Conservation (phyloP, 208 protist genomes). For the Trypanosoma brucei region DNA sequence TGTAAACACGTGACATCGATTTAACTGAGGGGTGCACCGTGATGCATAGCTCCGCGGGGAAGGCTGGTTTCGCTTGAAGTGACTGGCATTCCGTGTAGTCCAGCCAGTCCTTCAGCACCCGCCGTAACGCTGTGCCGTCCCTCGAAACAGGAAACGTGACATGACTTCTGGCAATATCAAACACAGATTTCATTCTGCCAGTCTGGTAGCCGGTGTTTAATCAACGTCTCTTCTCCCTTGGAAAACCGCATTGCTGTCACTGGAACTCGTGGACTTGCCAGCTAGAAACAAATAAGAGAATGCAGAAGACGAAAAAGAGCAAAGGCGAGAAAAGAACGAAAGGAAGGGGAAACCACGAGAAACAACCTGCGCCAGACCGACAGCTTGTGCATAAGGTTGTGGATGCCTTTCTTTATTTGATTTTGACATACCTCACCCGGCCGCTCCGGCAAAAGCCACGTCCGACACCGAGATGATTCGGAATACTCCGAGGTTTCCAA, state of each 20-base stretch:
- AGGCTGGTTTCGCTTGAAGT: conserved; percentile 53
- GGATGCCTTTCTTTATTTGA: too few species aligned
- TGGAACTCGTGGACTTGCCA: neutral
- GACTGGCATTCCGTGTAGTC: conserved; percentile 44
- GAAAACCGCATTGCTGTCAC: neutral
- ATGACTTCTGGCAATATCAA: conserved; percentile 61
- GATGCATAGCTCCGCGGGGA: conserved; percentile 49
- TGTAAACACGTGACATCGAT: too few species aligned
- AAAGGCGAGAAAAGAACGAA: neutral
- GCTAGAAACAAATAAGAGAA: neutral
- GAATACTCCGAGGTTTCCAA: too few species aligned
- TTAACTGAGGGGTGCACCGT: conserved; percentile 18
- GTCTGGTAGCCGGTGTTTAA: neutral
- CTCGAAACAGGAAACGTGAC: conserved; percentile 45
- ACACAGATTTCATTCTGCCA: conserved; percentile 20
- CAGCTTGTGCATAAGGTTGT: too few species aligned
- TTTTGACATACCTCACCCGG: too few species aligned
- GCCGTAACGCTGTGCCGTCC: conserved; percentile 48
- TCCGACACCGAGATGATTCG: too few species aligned
- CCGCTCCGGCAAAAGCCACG: too few species aligned
- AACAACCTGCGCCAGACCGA: too few species aligned
- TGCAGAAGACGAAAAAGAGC: neutral
- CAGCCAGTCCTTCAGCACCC: conserved; percentile 63
- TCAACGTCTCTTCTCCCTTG: neutral
- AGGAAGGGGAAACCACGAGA: too few species aligned